A percentile compares a stretch with the other conserved stretches of the same genome.
These are phyloP conservation scores for Diaporthe amygdali DNA, from an alignment of 2,329 filamentous ascomycete species.

Conservation along the genomic window DNA sequence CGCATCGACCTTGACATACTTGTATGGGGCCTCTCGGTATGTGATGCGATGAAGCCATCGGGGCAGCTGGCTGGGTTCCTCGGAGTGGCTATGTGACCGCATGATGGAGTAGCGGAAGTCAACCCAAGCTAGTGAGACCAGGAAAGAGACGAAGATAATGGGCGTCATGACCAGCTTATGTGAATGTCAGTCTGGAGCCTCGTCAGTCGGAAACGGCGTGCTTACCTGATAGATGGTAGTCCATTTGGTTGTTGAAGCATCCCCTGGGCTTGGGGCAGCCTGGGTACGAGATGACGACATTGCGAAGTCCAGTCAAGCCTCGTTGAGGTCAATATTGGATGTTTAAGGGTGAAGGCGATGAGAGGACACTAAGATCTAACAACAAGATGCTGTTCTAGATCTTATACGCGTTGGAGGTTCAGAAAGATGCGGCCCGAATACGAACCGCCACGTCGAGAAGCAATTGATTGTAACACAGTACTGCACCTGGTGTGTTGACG, in stretches of 20 bases:
- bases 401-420: neutral
- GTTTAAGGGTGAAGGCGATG: too few relatives aligned
- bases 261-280: conserved; percentile 13
- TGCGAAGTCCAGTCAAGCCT: neutral
- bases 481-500: neutral
- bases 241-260: conserved; percentile 23
- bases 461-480: neutral
- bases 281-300: conserved; percentile 19
- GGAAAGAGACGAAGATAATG: conserved; percentile 66
- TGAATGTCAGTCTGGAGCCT: neutral
- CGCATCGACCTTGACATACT: conserved; percentile 35
- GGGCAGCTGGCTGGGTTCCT: conserved; percentile 37
- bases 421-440: neutral
- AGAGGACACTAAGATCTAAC: neutral
- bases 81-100: conserved; percentile 47
- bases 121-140: conserved; percentile 68
- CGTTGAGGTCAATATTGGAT: neutral
- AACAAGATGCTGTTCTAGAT: neutral
- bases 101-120: conserved; percentile 61
- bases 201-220: neutral
- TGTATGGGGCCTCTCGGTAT: conserved; percentile 46
- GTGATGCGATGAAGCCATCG: conserved; percentile 47
- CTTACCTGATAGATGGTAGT: conserved; percentile 31
- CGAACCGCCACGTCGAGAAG: neutral
- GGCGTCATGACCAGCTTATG: conserved; percentile 62